Evolutionary conservation across 176 grass and related monocot genomes (phyloP).

Genomic region (Rhynchospora breviuscula): DNA sequence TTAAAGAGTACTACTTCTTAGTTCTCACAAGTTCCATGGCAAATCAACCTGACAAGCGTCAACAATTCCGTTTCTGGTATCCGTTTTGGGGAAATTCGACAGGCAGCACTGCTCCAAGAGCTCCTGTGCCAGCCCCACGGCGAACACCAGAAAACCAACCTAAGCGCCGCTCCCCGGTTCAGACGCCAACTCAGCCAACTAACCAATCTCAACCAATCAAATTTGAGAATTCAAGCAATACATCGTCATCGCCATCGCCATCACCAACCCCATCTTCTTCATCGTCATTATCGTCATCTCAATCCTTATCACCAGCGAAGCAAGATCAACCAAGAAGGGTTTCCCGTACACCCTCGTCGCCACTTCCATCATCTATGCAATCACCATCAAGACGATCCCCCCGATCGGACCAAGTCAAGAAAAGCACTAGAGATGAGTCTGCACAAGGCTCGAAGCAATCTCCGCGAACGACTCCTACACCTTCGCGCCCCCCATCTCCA

Average conservation of each 20-base stretch:
- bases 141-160: not conserved
- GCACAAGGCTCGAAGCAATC: not conserved
- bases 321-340: slow-evolving; percentile 16
- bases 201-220: not conserved
- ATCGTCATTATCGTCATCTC: not conserved
- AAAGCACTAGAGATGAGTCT: not conserved
- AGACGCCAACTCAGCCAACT: not conserved
- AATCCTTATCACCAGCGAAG: not conserved
- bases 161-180: not conserved
- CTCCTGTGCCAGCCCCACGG: not conserved
- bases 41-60: slow-evolving; percentile 19
- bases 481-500: not conserved
- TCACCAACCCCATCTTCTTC: not conserved
- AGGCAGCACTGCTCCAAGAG: not conserved
- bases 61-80: slow-evolving; percentile 26
- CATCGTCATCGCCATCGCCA: not conserved
- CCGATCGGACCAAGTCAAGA: not conserved
- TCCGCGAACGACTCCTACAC: not conserved
- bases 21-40: not conserved
- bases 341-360: not conserved
- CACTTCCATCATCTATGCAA: slow-evolving; percentile 11
- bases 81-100: not conserved
- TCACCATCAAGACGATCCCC: slow-evolving; percentile 28
- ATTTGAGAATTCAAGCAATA: not conserved
- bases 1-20: not conserved